phyloP scores from a whole-genome alignment of 2,329 filamentous ascomycete species.

The Nannizziopsis arthrosporioides region DNA sequence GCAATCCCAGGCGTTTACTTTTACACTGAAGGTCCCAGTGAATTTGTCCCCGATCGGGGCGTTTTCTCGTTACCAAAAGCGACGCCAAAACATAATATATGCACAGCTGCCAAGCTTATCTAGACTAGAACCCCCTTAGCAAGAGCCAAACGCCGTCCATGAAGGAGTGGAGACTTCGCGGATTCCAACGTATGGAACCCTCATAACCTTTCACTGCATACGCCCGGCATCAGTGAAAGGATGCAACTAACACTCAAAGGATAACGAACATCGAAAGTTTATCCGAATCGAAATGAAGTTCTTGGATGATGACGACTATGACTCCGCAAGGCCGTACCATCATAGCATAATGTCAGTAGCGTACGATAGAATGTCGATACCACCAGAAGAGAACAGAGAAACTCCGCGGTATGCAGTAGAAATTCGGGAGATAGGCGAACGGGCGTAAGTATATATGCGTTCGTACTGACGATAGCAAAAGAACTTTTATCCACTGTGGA shows the following conservation, averaged over 20 bases:
- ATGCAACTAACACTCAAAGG: background rate
- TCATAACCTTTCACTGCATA: conserved; percentile 7
- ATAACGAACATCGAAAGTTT: background rate
- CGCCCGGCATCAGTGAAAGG: conserved; percentile 5
- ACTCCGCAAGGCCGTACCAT: background rate
- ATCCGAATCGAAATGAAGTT: conserved; percentile 2
- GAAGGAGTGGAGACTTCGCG: conserved; percentile 7
- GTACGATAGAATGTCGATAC: conserved; percentile 2
- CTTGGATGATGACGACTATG: background rate
- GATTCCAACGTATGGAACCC: conserved; percentile 5
- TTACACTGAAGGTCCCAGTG: conserved; percentile 1
- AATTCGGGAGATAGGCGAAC: conserved; percentile 4
- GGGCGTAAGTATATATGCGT: conserved; percentile 2
- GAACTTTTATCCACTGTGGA: background rate
- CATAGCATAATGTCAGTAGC: background rate
- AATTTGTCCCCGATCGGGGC: background rate
- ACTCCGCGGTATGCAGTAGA: conserved; percentile 11
- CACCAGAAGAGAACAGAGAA: conserved; percentile 1
- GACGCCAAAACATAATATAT: conserved; percentile 1
- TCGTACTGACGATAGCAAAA: background rate
- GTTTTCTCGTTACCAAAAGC: background rate
- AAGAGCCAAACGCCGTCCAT: background rate
- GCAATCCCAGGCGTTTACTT: background rate
- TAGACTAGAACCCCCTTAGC: background rate
- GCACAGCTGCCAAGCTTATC: conserved; percentile 4